Percentiles rank a stretch among this genome's conserved stretches.
These are phyloP conservation scores for Dendryphion nanum DNA, from an alignment of 2,329 filamentous ascomycete species.

Conservation along the genomic window DNA sequence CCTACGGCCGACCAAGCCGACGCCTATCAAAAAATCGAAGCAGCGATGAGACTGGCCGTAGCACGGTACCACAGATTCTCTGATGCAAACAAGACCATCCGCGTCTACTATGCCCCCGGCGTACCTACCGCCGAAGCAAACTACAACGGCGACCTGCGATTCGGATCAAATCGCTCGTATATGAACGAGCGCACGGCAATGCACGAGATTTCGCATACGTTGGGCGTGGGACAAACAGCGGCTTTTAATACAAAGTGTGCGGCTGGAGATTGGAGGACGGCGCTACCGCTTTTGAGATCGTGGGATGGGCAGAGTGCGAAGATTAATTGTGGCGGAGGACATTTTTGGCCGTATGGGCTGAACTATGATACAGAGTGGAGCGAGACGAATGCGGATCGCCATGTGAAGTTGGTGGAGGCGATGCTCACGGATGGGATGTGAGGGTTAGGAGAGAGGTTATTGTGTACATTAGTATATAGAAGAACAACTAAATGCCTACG, in stretches of 20 bases:
- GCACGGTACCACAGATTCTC: conserved; percentile 24
- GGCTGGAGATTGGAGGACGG: conserved; percentile 31
- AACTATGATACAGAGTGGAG: conserved; percentile 37
- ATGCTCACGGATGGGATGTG: conserved; percentile 35
- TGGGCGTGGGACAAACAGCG: conserved; percentile 33
- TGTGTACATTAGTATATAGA: too few species aligned
- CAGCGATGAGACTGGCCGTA: conserved; percentile 30
- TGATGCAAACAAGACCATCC: conserved; percentile 24
- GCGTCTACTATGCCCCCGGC: conserved; percentile 28
- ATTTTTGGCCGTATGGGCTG: conserved; percentile 37
- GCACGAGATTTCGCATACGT: conserved; percentile 35
- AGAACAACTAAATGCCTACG: too few species aligned
- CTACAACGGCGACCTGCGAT: conserved; percentile 35
- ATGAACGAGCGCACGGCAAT: conserved; percentile 37
- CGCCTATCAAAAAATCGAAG: conserved; percentile 31
- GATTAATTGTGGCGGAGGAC: conserved; percentile 31
- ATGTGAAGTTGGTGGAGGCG: conserved; percentile 32
- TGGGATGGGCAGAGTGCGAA: conserved; percentile 29
- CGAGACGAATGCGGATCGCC: conserved; percentile 33
- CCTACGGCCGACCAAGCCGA: conserved; percentile 32
- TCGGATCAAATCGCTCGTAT: conserved; percentile 31
- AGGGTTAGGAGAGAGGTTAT: too few species aligned
- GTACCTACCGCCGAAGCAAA: conserved; percentile 35
- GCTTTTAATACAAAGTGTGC: conserved; percentile 30
- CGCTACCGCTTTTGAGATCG: conserved; percentile 27